phyloP scores from a whole-genome alignment of 2,329 filamentous ascomycete genomes.

The Xylaria digitata region DNA sequence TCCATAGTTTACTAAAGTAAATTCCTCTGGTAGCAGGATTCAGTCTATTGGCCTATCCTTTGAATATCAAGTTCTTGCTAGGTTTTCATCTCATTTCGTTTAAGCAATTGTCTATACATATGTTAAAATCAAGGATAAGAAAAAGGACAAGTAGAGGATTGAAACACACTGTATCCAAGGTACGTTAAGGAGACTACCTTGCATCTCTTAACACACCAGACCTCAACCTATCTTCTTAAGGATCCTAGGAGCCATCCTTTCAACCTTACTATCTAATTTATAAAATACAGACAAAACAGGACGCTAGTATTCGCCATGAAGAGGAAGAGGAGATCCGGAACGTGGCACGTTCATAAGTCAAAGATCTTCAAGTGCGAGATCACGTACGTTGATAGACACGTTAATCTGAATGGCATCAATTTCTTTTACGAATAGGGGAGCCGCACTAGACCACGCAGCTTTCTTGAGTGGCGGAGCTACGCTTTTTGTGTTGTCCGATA shows the following conservation, averaged over 20 bases:
- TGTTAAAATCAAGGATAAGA: no score
- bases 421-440: no score
- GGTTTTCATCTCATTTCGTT: no score
- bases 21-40: no score
- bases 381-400: slow-evolving; percentile 42
- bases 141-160: no score
- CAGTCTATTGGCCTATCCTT: no score
- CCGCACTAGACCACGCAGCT: no score
- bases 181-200: neutral
- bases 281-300: neutral
- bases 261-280: slow-evolving; percentile 9
- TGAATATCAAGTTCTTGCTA: no score
- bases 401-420: no score
- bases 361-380: slow-evolving; percentile 50
- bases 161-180: neutral
- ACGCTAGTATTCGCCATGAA: neutral
- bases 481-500: slow-evolving; percentile 48
- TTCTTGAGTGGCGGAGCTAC: slow-evolving; percentile 44
- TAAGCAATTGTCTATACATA: no score
- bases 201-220: neutral
- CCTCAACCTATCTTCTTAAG: neutral
- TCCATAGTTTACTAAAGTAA: neutral
- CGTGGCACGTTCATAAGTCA: no score
- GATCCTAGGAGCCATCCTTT: neutral
- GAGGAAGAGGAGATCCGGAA: neutral